Percentiles rank a stretch among this genome's conserved stretches.
Conservation (phyloP, 768 basidiomycete genomes). For the Zangia roseola region DNA sequence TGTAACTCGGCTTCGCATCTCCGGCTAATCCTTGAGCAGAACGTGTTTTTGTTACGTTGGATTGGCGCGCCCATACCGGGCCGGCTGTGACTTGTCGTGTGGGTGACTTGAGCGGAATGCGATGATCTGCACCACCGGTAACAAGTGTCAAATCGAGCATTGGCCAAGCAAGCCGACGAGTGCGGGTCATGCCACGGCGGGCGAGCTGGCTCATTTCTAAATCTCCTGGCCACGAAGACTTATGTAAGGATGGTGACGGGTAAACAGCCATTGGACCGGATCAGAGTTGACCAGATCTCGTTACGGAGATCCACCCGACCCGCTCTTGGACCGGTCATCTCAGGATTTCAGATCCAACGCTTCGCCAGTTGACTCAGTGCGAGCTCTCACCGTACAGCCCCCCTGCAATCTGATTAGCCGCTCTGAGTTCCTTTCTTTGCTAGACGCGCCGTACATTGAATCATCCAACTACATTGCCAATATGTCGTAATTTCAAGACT, state of each 20-base stretch:
- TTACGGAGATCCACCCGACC: slow-evolving; percentile 1
- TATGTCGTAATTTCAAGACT: slow-evolving; percentile 6
- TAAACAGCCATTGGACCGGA: not conserved
- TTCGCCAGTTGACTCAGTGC: not conserved
- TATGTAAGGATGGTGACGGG: not conserved
- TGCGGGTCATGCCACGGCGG: not conserved
- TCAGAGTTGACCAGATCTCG: not conserved
- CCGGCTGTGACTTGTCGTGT: too few relatives aligned
- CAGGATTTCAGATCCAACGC: too few relatives aligned
- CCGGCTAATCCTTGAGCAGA: too few relatives aligned
- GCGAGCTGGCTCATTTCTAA: slow-evolving; percentile 18
- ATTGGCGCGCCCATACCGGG: too few relatives aligned
- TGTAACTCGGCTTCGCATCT: too few relatives aligned
- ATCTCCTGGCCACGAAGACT: not conserved
- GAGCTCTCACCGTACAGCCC: too few relatives aligned
- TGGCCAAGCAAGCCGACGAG: too few relatives aligned
- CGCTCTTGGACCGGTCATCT: slow-evolving; percentile 1
- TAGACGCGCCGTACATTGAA: not conserved
- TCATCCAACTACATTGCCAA: too few relatives aligned
- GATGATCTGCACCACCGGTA: too few relatives aligned
- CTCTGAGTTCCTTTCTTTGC: not conserved
- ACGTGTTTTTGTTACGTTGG: too few relatives aligned
- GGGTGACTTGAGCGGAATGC: too few relatives aligned
- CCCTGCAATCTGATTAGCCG: not conserved
- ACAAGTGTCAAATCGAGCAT: too few relatives aligned